phyloP scores from a whole-genome alignment of 2,329 filamentous ascomycete genomes.

The Annulohypoxylon truncatum region DNA sequence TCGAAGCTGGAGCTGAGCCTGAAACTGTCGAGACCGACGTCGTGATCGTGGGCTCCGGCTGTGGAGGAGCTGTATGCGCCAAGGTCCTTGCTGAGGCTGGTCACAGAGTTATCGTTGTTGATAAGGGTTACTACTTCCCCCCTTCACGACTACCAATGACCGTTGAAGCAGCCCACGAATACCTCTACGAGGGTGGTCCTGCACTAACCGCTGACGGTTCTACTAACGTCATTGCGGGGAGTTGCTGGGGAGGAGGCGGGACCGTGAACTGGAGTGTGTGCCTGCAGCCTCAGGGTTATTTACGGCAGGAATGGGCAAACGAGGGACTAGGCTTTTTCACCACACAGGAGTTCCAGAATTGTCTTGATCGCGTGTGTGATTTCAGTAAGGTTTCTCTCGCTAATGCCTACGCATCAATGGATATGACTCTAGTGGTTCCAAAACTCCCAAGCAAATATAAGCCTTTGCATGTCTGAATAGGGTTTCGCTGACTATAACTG shows the following conservation, averaged over 20 bases:
- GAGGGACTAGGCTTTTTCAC: constrained; percentile 78
- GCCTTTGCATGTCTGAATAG: background rate
- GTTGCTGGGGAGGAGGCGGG: constrained; percentile 86
- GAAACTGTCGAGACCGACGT: constrained; percentile 81
- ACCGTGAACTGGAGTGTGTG: constrained; percentile 85
- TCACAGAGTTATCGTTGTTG: constrained; percentile 77
- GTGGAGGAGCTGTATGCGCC: constrained; percentile 83
- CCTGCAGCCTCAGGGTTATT: constrained; percentile 75
- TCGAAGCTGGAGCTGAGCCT: constrained; percentile 57
- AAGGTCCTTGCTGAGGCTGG: constrained; percentile 80
- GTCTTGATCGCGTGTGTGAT: constrained; percentile 80
- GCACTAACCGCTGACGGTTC: constrained; percentile 66
- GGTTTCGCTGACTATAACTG: constrained; percentile 5
- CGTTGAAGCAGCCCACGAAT: constrained; percentile 66
- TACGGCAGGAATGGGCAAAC: constrained; percentile 83
- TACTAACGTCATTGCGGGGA: constrained; percentile 73
- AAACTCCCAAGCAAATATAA: background rate
- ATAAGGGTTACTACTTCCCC: constrained; percentile 83
- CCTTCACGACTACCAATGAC: constrained; percentile 80
- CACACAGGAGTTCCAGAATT: constrained; percentile 78
- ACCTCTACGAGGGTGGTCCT: constrained; percentile 77
- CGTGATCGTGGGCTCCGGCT: constrained; percentile 87
- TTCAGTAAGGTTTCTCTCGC: constrained; percentile 55
- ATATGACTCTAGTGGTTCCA: background rate
- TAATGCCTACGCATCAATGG: background rate